Evolutionary conservation across 345 rosid species (phyloP), one percentile per base, ranked within the genome.

Genomic region (Salix udensis): DNA sequence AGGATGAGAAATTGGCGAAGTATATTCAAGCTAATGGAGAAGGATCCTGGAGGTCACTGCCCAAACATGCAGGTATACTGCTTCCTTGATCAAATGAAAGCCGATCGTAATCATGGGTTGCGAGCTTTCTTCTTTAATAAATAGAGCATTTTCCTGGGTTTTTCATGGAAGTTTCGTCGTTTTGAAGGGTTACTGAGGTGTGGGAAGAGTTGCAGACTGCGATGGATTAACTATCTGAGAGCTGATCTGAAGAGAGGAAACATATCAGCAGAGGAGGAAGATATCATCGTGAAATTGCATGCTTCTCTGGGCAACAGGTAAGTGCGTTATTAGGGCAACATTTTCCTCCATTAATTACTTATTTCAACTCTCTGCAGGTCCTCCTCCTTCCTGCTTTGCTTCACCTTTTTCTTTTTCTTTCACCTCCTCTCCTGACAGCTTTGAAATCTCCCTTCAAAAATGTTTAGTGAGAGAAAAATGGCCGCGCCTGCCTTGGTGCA

Each of bases 181-280:
- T 71, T 19, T 67, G 48, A 67, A 93, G 98, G 98, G 34, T 80
- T 94, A 58, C 78, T 88, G 71, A 90, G 98, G 82, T 94, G 98
- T 36, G 98, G 97, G 34, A 94, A 92, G 83, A 92, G 98, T 71
- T 94, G 98, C 85, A 82, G 97, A 78, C 82, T 94, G 77, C 82
- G 98, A 80, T 94, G 98, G 98, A 87, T 91, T 66, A 94, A 94
- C 67, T 92, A 94, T 81, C 76, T 94, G 71, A 87, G 87, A 85
- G 68, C 84, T 7, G 97, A 92, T 79, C 73, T 94, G 77, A 94
- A 87, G 82, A 88, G 98, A 36, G 97, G 98, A 31, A 91, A 89
- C 64, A 88, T 94, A 30, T 78, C 96, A 7, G 4, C 82, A 0
- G 85, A 82, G 73, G 98, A 94, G 77, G 97, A 92, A 64, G 91